Conservation (phyloP, 2,329 filamentous ascomycete species). For the Fusarium sacchari region DNA sequence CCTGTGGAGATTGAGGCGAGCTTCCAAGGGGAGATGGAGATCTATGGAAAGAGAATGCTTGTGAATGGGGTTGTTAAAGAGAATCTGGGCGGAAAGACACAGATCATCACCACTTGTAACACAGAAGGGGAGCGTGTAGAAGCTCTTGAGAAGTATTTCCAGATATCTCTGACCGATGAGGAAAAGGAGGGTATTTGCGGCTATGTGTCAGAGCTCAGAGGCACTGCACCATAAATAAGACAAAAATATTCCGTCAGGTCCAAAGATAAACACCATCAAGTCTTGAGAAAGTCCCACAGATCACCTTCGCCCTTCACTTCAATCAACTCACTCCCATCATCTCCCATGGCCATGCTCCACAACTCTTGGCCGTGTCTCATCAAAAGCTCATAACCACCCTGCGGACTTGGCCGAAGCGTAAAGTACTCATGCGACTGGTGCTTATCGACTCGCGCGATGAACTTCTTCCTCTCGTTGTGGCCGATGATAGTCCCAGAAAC, state of each 20-base stretch:
- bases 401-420: conserved; percentile 38
- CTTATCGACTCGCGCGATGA: conserved; percentile 35
- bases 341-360: conserved; percentile 42
- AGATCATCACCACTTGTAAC: conserved; percentile 43
- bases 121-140: conserved; percentile 59
- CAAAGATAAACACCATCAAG: background rate
- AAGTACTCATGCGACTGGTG: conserved; percentile 48
- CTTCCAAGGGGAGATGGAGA: conserved; percentile 38
- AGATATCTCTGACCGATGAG: conserved; percentile 53
- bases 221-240: no score
- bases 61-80: conserved; percentile 37
- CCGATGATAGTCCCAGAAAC: conserved; percentile 49
- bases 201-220: conserved; percentile 12
- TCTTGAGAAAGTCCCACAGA: conserved; percentile 45
- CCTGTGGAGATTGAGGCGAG: conserved; percentile 49
- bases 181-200: conserved; percentile 21
- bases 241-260: background rate
- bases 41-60: conserved; percentile 42
- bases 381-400: conserved; percentile 49
- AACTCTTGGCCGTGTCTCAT: conserved; percentile 42
- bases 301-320: conserved; percentile 43
- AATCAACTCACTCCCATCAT: conserved; percentile 40
- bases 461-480: conserved; percentile 40
- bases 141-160: conserved; percentile 60
- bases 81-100: conserved; percentile 25